Evolutionary conservation across 805 yeast genomes (phyloP), one percentile per base, ranked within the genome.

Genomic region (Candida oleophila): DNA sequence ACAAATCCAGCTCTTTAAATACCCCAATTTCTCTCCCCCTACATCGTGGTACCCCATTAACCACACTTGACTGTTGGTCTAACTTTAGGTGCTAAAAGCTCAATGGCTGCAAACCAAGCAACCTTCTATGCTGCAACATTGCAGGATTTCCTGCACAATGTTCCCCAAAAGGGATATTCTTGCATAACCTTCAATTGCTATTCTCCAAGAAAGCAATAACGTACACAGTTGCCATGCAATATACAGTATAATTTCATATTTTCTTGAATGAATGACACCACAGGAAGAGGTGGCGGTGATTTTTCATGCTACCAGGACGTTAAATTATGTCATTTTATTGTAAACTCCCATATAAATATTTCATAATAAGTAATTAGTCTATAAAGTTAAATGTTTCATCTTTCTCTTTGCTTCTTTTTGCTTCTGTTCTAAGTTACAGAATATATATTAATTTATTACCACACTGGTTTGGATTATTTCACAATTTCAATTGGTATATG

Each of bases 401-500:
- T n/a, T n/a, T n/a, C n/a, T n/a, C n/a, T n/a, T n/a, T n/a, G n/a
- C n/a, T n/a, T n/a, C n/a, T n/a, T n/a, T n/a, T n/a, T n/a, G n/a
- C n/a, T n/a, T n/a, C n/a, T n/a, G n/a, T n/a, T n/a, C n/a, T n/a
- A n/a, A n/a, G n/a, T n/a, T n/a, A n/a, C n/a, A n/a, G n/a, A n/a
- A n/a, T 25, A 11, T 25, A 25, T 25, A 25, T 25, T 25, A 7
- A 11, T 25, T 25, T 11, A 11, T 7, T 25, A 7, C 9, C 30
- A 7, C 5, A 25, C 30, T 11, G 9, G 30, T 25, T 5, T 25
- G 5, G 9, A 12, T 30, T 41, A 41, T 28, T 42, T 42, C 20
- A 20, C 32, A 22, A 42, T 20, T 32, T 32, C 38, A 34, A 42
- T 12, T 8, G 45, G 45, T 5, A 35, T 22, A 8, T 42, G 16